Conservation (phyloP, 148 eudicot genomes). For the Rhododendron henanense region DNA sequence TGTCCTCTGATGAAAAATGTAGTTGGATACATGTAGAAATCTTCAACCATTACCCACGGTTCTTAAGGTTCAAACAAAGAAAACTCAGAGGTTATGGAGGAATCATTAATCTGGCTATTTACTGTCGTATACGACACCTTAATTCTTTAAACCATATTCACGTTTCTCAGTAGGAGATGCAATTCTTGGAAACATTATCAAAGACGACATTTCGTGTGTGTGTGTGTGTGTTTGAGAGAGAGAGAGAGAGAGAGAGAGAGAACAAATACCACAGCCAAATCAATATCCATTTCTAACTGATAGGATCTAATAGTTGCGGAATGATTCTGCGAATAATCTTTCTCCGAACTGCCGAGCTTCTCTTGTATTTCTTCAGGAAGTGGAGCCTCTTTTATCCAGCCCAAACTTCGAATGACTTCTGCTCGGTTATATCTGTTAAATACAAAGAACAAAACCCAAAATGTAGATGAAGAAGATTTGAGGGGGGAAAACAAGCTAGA, state of each 20-base stretch:
- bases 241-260: conserved; percentile 12
- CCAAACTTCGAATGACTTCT: conserved; percentile 61
- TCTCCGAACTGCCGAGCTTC: conserved; percentile 74
- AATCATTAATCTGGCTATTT: not conserved
- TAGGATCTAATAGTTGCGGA: conserved; percentile 58
- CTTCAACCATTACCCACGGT: not conserved
- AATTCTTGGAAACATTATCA: not conserved
- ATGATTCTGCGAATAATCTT: conserved; percentile 70
- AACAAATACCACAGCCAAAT: conserved; percentile 70
- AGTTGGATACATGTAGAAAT: not conserved
- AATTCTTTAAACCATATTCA: not conserved
- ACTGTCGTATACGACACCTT: not conserved
- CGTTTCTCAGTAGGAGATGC: not conserved
- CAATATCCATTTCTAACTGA: conserved; percentile 64
- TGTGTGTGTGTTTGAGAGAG: not conserved
- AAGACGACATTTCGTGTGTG: not conserved
- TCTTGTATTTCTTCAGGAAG: conserved; percentile 76
- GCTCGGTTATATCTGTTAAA: conserved; percentile 67
- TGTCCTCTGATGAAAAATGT: conserved; percentile 4
- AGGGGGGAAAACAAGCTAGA: not conserved
- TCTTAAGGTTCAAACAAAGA: not conserved
- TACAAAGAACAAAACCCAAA: conserved; percentile 5
- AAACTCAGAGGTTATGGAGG: not conserved
- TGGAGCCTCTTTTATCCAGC: conserved; percentile 68
- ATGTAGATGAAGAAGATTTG: not conserved